A percentile compares a stretch with the other conserved stretches of the same genome.
Conservation (phyloP, 73 alveolate species). For the Paraurostyla sp. region DNA sequence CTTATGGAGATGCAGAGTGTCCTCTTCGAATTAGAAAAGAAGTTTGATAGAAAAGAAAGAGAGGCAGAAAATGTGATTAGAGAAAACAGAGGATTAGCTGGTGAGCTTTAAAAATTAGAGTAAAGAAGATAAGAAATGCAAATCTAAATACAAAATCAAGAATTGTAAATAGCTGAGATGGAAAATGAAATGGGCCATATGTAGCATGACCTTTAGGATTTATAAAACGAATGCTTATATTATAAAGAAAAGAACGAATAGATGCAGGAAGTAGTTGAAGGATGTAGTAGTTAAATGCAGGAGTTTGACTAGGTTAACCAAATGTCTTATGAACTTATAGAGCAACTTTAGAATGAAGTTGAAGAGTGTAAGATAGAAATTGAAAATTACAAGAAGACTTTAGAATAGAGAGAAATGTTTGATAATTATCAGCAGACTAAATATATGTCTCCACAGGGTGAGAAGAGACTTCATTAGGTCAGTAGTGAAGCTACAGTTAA, state of each 20-base stretch:
- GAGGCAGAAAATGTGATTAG: not conserved
- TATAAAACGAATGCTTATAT: not conserved
- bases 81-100: not conserved
- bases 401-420: too few relatives aligned
- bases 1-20: not conserved
- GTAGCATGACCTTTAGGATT: not conserved
- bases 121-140: not conserved
- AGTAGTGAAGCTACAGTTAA: too few relatives aligned
- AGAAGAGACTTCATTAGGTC: too few relatives aligned
- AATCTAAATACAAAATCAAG: not conserved
- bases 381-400: too few relatives aligned
- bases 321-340: not conserved
- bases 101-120: not conserved
- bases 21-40: not conserved
- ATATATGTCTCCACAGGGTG: too few relatives aligned
- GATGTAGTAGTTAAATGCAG: conserved; percentile 6
- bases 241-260: not conserved
- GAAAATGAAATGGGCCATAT: not conserved
- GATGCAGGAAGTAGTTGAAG: conserved; percentile 1
- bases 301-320: conserved; percentile 7
- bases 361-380: not conserved
- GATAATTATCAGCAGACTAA: not conserved
- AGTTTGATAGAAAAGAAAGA: not conserved
- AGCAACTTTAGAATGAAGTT: not conserved
- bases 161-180: not conserved